A percentile compares a stretch with the other conserved stretches of the same genome.
These are phyloP conservation scores for Chalaropsis ovoidea DNA, from an alignment of 2,329 filamentous ascomycete genomes.

Conservation along the genomic window DNA sequence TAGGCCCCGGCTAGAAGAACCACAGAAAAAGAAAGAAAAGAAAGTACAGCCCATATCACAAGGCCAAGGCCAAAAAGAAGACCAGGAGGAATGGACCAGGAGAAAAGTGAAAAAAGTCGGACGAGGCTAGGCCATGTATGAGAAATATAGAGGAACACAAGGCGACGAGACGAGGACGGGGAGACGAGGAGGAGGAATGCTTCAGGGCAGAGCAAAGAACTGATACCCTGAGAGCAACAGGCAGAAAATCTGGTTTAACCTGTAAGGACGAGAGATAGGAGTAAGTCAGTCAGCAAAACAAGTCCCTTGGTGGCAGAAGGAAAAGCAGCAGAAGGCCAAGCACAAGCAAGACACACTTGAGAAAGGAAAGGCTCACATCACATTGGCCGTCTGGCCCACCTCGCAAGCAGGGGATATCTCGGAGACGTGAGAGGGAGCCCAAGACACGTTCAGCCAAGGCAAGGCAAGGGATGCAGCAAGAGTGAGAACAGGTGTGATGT, in stretches of 20 bases:
- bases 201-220: not conserved
- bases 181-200: not conserved
- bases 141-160: not conserved
- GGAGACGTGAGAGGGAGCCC: not conserved
- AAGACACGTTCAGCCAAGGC: conserved; percentile 4
- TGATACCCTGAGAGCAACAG: not conserved
- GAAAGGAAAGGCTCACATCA: too few species aligned
- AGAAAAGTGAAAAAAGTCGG: conserved; percentile 4
- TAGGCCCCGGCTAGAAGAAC: not conserved
- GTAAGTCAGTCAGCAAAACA: not conserved
- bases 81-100: not conserved
- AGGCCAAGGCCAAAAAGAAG: not conserved
- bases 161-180: not conserved
- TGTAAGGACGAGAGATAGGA: not conserved
- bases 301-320: not conserved
- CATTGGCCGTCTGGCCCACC: not conserved
- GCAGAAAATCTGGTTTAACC: conserved; percentile 11
- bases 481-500: not conserved
- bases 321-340: not conserved
- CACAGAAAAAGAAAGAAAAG: not conserved
- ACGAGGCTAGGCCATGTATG: not conserved
- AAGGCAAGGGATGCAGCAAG: not conserved
- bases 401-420: not conserved
- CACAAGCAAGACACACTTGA: too few species aligned
- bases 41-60: not conserved